Base-by-base conservation (phyloP, 2,329 filamentous ascomycete species). In the Aspergillus costaricaensis region DNA sequence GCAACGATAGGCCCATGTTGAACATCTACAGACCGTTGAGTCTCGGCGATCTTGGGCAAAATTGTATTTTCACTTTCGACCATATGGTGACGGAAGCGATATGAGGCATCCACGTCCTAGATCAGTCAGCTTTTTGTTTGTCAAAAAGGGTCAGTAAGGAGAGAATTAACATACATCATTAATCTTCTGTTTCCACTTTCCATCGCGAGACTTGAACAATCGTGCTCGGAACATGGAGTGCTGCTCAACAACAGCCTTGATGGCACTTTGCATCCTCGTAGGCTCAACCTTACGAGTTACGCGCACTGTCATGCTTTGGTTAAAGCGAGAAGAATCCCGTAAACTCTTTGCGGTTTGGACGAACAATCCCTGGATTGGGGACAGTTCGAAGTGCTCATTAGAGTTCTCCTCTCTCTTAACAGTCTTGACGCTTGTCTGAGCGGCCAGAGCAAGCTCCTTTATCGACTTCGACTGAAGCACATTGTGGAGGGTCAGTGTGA, bases 161-260 rank as follows among this genome's bases (percentile, higher is more conserved):
- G 14, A 9, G 4, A 0, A 2, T 10, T 21, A 14, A 66, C 70
- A 36, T 64, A 75, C 73, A 19, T 63, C 58, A 12, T 61, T 66
- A 2, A 68, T 65, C 9, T 62, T 67, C 39, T 76, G 73, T 30
- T 69, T 62, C 72, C 73, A 76, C 2, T 25, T 59, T 30, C 70
- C 70, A 21, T 62, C 55, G 2, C 15, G 55, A 2, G 55, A 49
- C 23, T 65, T 65, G 54, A 44, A 65, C 54, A 75, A 74, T 1
- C 72, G 69, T 43, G 72, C 68, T 14, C 73, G 68, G 56, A 76
- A 69, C 73, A 76, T 77, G 9, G 71, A 67, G 51, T 77, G 74
- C 19, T 71, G 73, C n/a, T 61, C 58, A 6, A 72, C 66, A 38
- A 76, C 66, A 36, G 68, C 68, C 32, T 63, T 69, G 23, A 76